These are phyloP conservation scores for Cercospora berteroae DNA, from an alignment of 2,329 filamentous ascomycete species.

Conservation along the genomic window DNA sequence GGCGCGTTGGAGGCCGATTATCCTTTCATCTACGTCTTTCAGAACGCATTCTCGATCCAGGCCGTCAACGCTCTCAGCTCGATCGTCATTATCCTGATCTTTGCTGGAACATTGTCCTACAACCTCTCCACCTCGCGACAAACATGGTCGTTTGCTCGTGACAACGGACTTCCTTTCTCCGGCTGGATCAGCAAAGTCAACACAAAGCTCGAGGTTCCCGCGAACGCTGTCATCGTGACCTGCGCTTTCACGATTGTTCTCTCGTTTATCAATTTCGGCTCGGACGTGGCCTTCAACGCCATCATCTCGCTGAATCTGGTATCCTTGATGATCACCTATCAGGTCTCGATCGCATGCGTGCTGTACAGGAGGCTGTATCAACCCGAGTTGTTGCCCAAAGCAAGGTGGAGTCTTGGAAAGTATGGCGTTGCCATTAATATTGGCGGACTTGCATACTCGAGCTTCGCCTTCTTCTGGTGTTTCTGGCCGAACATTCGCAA, in stretches of 20 bases:
- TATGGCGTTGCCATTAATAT: constrained; percentile 42
- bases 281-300: constrained; percentile 36
- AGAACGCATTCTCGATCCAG: constrained; percentile 35
- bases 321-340: constrained; percentile 43
- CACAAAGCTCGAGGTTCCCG: constrained; percentile 23
- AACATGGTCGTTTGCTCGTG: constrained; percentile 42
- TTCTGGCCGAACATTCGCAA: constrained; percentile 39
- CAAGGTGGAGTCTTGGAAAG: constrained; percentile 41
- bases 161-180: constrained; percentile 31
- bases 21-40: constrained; percentile 39
- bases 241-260: constrained; percentile 28
- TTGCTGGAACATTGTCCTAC: constrained; percentile 24
- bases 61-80: constrained; percentile 25
- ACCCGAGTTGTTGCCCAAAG: constrained; percentile 40
- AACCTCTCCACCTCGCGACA: constrained; percentile 31
- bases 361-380: constrained; percentile 41
- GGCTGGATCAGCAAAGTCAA: constrained; percentile 24
- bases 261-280: constrained; percentile 32
- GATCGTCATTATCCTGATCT: constrained; percentile 30
- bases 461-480: constrained; percentile 43
- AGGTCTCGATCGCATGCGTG: constrained; percentile 43
- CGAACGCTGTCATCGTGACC: constrained; percentile 30
- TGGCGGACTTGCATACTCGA: constrained; percentile 38
- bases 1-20: constrained; percentile 24
- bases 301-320: constrained; percentile 43